Base-by-base conservation (phyloP, 495 filamentous ascomycete species). In the Penicilliopsis zonata region DNA sequence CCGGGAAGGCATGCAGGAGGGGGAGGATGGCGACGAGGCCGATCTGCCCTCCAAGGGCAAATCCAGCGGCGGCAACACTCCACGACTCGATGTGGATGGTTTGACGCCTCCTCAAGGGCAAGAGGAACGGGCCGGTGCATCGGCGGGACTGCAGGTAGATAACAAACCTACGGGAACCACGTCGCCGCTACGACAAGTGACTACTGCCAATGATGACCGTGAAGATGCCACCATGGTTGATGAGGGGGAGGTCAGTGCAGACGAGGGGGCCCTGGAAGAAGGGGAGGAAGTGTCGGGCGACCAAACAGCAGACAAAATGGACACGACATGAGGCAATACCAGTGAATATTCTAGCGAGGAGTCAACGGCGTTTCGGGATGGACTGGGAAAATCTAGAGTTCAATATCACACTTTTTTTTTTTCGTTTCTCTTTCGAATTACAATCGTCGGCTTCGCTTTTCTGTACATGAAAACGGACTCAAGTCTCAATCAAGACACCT, bases 1-100 rank as follows among this genome's bases (percentile, higher is more conserved):
- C 26, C 63, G 70, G 35, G 72, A 94, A 50, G 88, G 88, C 18
- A 93, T 90, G 74, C 70, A 74, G 34, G 72, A 72, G 31, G 69
- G 60, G 46, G 82, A 81, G 40, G 84, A 83, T 28, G 81, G 70
- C 0, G 80, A 80, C 27, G 81, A 83, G 28, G 80, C 72, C 25
- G 78, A 74, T 25, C 62, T 65, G 20, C 53, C 59, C 2, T 71
- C 52, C 2, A 67, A 64, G 52, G 50, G 64, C 47, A 61, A 61
- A 46, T 38, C 42, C 36, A 67, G 67, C 25, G 73, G 68, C 29
- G 69, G 65, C 9, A 74, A 72, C 18, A 88, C 84, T 16, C 84
- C 83, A 5, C 65, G 69, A 26, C 70, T 72, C 3, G 80, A 81
- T 14, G 65, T 49, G 2, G 54, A 65, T 34, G 47, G 57, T 28